Evolutionary conservation across 83 land plant species (phyloP).

Genomic region (Diphasiastrum complanatum): DNA sequence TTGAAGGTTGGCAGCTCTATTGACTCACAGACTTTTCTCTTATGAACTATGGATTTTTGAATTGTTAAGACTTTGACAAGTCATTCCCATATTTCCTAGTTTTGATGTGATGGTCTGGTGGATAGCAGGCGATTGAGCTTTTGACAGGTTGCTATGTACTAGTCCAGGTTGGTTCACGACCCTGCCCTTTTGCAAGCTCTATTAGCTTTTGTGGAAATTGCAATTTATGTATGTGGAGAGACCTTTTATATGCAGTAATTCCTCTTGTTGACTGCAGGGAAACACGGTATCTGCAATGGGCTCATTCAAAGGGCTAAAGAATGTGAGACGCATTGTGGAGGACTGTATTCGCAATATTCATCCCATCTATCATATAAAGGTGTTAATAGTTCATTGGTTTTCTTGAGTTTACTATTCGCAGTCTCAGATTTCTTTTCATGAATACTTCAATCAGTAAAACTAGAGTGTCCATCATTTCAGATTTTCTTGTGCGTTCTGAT

Average conservation of each 20-base stretch:
- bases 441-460: too few relatives aligned
- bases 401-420: too few relatives aligned
- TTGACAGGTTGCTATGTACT: conserved; percentile 90
- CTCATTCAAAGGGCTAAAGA: conserved; percentile 82
- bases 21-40: too few relatives aligned
- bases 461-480: too few relatives aligned
- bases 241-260: background rate
- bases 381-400: too few relatives aligned
- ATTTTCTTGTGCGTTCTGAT: too few relatives aligned
- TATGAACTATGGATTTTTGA: background rate
- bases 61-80: too few relatives aligned
- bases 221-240: background rate
- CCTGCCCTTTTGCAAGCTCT: background rate
- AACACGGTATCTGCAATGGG: conserved; percentile 97
- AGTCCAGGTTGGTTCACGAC: conserved; percentile 56
- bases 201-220: background rate
- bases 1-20: conserved; percentile 51
- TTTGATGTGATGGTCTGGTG: background rate
- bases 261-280: conserved; percentile 42
- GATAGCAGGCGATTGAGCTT: conserved; percentile 73
- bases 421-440: too few relatives aligned
- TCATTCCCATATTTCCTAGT: too few relatives aligned
- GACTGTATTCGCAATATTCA: conserved; percentile 79
- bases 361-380: conserved; percentile 93
- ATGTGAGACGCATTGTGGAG: conserved; percentile 80